Base-by-base conservation (phyloP, 306 rosid species). In the Dicorynia guianensis region DNA sequence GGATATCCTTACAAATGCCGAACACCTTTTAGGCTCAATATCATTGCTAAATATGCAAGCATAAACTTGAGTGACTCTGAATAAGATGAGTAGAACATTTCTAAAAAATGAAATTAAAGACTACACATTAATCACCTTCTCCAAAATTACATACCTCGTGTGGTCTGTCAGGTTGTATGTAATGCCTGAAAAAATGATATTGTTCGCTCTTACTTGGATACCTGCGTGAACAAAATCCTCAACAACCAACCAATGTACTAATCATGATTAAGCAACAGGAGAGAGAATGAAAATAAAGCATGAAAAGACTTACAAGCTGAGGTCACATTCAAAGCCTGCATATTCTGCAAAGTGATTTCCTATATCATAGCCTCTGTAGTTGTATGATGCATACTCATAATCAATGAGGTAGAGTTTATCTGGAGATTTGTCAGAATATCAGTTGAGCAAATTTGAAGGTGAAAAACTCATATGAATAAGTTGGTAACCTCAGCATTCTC, bases 331-430 rank as follows among this genome's bases (percentile, higher is more conserved):
- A 76, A 83, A 92, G 85, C 99, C 99, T 6, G 88, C 91, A 48
- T 92, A 92, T 83, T 96, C 98, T 53, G 88, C 96, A 85, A 96
- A 96, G 89, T 96, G 98, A 79, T 96, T 90, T 79, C 97, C 99
- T 17, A 96, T 82, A 85, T 96, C 99, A 47, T 40, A 96, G 85
- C 99, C 97, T 92, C 97, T 87, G 73, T 86, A 92, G 78, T 81
- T 96, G 96, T 96, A 96, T 20, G 98, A 92, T 65, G 93, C 99
- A 44, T 96, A 96, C 88, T 96, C 99, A 43, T 92, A 96, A 84
- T 96, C 99, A 49, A 96, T 96, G 75, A 96, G 58, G 86, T 96
- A 89, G 38, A 96, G 89, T 78, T 86, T 89, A 63, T 80, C 99
- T 96, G 90, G 53, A 87, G 60, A 83, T 71, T 82, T 50, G 66